Evolutionary conservation across 2,329 filamentous ascomycete genomes (phyloP).

Genomic region (Monilinia fructicola): DNA sequence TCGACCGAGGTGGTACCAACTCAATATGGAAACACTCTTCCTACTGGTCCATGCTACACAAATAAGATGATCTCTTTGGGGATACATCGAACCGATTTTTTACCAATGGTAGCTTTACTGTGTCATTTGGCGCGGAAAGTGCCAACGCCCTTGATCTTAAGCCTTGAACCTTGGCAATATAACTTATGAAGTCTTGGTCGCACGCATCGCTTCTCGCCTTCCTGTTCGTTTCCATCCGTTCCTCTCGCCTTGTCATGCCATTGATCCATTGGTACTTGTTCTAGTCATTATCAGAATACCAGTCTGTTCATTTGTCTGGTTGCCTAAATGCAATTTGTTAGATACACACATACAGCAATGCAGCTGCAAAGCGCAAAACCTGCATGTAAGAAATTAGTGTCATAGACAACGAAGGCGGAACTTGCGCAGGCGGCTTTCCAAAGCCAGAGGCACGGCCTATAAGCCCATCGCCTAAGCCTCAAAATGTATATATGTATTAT

Average conservation of each 20-base stretch:
- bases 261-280: background rate
- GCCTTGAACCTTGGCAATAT: constrained; percentile 1
- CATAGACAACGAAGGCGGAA: background rate
- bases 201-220: background rate
- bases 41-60: constrained; percentile 1
- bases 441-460: no score
- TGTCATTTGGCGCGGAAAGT: constrained; percentile 17
- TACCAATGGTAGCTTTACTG: background rate
- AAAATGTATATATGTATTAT: background rate
- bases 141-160: background rate
- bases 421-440: no score
- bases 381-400: constrained; percentile 18
- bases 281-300: background rate
- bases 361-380: background rate
- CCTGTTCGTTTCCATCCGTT: background rate
- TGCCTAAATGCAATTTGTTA: constrained; percentile 5
- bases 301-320: background rate
- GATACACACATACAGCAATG: background rate
- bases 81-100: background rate
- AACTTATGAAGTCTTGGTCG: background rate
- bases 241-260: background rate
- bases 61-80: background rate
- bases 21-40: constrained; percentile 8
- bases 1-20: constrained; percentile 7
- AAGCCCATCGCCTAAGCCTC: background rate